Conservation (phyloP, 768 basidiomycete genomes). For the Tremella yokohamensis region DNA sequence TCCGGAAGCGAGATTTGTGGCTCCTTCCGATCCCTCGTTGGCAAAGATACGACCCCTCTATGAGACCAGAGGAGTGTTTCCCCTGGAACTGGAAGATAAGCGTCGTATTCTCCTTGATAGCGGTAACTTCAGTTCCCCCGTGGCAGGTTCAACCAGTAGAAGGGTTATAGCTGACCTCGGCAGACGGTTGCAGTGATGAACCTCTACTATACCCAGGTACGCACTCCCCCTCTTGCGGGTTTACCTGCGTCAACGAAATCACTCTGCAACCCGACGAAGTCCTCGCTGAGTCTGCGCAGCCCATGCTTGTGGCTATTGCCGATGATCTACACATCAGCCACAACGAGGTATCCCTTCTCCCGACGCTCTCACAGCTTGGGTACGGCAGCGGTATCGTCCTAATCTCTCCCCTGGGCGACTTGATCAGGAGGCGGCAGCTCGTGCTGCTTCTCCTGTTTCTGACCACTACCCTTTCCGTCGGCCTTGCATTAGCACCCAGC, state of each 20-base stretch:
- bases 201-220: slow-evolving; percentile 63
- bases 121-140: slow-evolving; percentile 54
- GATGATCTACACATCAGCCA: slow-evolving; percentile 39
- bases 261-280: slow-evolving; percentile 22
- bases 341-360: slow-evolving; percentile 43
- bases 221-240: slow-evolving; percentile 61
- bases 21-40: slow-evolving; percentile 63
- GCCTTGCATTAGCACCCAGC: slow-evolving; percentile 62
- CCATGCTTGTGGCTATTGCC: slow-evolving; percentile 15
- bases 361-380: slow-evolving; percentile 53
- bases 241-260: background rate
- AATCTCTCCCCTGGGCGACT: slow-evolving; percentile 77
- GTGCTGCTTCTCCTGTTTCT: slow-evolving; percentile 60
- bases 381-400: slow-evolving; percentile 71
- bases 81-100: slow-evolving; percentile 51
- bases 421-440: slow-evolving; percentile 70
- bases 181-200: slow-evolving; percentile 54
- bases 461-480: slow-evolving; percentile 65
- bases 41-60: slow-evolving; percentile 54
- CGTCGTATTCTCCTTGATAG: slow-evolving; percentile 62
- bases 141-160: too few species aligned
- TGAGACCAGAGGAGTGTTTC: slow-evolving; percentile 32
- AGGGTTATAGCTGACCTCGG: background rate
- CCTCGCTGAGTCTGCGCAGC: too few species aligned
- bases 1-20: slow-evolving; percentile 57